Conservation (phyloP, 257 asterid species). For the Datura wrightii region DNA sequence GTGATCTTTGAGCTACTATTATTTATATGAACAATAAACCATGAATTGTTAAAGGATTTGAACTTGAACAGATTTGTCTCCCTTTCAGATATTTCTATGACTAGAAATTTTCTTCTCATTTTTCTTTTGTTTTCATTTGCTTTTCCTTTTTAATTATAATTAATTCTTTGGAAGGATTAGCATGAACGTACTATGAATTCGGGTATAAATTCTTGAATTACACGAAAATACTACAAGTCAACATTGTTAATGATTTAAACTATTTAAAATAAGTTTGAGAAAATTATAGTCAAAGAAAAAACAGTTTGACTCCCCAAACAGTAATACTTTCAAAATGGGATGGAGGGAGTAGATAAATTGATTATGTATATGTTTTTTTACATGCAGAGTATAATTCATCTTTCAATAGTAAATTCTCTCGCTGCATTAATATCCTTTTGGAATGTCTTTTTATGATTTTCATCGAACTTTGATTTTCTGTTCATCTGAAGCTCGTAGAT, state of each 20-base stretch:
- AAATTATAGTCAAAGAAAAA: no score
- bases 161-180: background rate
- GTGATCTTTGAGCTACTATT: background rate
- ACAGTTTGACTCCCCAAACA: no score
- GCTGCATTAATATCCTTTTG: background rate
- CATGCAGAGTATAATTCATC: background rate
- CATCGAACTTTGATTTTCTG: background rate
- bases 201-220: background rate
- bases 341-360: background rate
- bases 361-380: background rate
- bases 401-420: background rate
- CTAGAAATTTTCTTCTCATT: background rate
- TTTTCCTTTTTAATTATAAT: conserved; percentile 6
- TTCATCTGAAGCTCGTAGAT: background rate
- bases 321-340: no score
- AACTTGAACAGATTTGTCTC: background rate
- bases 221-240: conserved; percentile 4
- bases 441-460: background rate
- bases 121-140: background rate
- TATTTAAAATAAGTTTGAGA: conserved; percentile 2
- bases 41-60: background rate
- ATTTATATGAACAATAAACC: background rate
- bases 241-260: background rate
- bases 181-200: background rate
- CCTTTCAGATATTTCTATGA: conserved; percentile 1